phyloP scores from a whole-genome alignment of 2,329 filamentous ascomycete species.

The Acrodontium crateriforme region DNA sequence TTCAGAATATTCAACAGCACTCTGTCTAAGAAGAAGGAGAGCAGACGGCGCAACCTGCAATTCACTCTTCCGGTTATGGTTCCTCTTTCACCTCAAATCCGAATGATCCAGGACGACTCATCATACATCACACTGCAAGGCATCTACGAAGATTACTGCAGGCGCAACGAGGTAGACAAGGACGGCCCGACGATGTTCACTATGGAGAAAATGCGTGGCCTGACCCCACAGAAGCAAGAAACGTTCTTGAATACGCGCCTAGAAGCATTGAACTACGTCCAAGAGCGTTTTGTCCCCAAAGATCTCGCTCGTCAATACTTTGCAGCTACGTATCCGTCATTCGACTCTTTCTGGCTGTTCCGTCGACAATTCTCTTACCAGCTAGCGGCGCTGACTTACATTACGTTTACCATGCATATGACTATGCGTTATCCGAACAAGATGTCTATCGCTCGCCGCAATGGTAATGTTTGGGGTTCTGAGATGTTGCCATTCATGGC shows the following conservation, averaged over 20 bases:
- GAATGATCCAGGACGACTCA: conserved; percentile 88
- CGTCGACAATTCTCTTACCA: conserved; percentile 93
- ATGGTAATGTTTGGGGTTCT: conserved; percentile 90
- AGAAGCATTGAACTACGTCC: conserved; percentile 89
- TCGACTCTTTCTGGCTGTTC: conserved; percentile 96
- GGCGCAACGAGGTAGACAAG: conserved; percentile 73
- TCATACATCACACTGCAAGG: conserved; percentile 90
- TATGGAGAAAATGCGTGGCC: conserved; percentile 78
- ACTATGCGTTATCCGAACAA: conserved; percentile 92
- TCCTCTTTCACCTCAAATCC: conserved; percentile 83
- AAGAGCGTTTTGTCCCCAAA: conserved; percentile 81
- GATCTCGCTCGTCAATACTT: conserved; percentile 80
- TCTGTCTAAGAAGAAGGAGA: conserved; percentile 85
- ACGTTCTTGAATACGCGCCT: conserved; percentile 39
- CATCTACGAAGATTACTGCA: conserved; percentile 92
- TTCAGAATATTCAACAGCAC: conserved; percentile 97
- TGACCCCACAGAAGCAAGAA: conserved; percentile 48
- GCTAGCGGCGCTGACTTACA: conserved; percentile 86
- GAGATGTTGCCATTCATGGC: conserved; percentile 89
- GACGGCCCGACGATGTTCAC: conserved; percentile 92
- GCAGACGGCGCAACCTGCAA: conserved; percentile 78
- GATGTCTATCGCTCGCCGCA: conserved; percentile 74
- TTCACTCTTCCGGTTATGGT: conserved; percentile 96
- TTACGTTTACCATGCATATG: conserved; percentile 98
- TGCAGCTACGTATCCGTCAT: conserved; percentile 73